A percentile compares a stretch with the other conserved stretches of the same genome.
These are phyloP conservation scores for Plectosphaerella plurivora DNA, from an alignment of 2,329 filamentous ascomycete species.

Conservation along the genomic window DNA sequence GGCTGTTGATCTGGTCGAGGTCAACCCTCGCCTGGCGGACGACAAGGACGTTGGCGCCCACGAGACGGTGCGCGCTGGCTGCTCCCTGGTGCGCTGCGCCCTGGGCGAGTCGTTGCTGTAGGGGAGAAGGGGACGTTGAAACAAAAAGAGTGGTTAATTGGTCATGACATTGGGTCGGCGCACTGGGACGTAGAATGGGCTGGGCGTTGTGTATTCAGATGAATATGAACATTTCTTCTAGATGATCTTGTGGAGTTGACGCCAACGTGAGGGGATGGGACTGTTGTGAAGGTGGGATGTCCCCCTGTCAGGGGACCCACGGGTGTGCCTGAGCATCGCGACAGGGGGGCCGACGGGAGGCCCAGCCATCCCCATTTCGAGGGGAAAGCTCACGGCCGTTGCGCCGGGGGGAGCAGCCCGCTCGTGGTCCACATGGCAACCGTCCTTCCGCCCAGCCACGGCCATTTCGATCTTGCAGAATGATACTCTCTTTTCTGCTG, in stretches of 20 bases:
- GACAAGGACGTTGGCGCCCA: slow-evolving; percentile 59
- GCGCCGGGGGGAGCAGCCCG: not conserved
- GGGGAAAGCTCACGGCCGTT: not conserved
- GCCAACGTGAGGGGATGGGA: too few relatives aligned
- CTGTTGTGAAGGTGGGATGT: not conserved
- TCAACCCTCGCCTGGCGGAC: slow-evolving; percentile 68
- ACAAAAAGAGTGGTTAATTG: not conserved
- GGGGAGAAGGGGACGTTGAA: not conserved
- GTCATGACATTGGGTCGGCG: slow-evolving; percentile 1
- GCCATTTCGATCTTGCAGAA: not conserved
- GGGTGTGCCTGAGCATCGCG: not conserved
- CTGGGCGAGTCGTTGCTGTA: slow-evolving; percentile 86
- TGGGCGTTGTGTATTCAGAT: not conserved
- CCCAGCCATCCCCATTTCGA: not conserved
- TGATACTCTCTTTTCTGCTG: not conserved
- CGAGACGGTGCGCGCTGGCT: slow-evolving; percentile 87
- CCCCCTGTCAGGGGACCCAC: not conserved
- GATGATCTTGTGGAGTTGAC: too few relatives aligned
- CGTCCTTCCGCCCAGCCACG: not conserved
- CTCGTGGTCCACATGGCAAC: not conserved
- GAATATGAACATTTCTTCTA: too few relatives aligned
- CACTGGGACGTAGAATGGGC: not conserved
- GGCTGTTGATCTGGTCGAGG: slow-evolving; percentile 78
- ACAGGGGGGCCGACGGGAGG: too few relatives aligned
- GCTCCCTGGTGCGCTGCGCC: slow-evolving; percentile 85